Evolutionary conservation across 1,284 basidiomycete genomes (phyloP).

Genomic region (Cryptococcus jaspeensis): DNA sequence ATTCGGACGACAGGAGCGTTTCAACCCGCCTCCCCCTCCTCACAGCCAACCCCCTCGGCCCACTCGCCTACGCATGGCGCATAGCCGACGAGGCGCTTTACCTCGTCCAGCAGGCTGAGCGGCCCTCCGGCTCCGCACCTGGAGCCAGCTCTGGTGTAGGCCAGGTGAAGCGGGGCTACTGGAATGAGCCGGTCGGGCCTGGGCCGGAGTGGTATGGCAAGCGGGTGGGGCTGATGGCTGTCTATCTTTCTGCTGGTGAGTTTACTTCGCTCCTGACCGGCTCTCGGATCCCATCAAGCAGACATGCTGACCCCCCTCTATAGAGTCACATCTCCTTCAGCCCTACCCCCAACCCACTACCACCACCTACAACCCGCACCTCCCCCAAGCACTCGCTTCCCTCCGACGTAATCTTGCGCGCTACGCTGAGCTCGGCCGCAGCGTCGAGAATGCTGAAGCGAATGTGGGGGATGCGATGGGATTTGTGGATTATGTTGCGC

Average conservation of each 20-base stretch:
- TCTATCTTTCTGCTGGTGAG: constrained; percentile 40
- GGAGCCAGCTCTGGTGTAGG: not conserved
- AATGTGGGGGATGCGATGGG: constrained; percentile 28
- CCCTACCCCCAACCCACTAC: constrained; percentile 20
- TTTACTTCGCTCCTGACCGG: not conserved
- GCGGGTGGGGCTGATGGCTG: constrained; percentile 30
- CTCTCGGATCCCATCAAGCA: not conserved
- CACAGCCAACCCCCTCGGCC: constrained; percentile 31
- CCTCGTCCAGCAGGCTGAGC: constrained; percentile 6
- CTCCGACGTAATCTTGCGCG: constrained; percentile 29
- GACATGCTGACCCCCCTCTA: not conserved
- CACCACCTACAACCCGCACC: constrained; percentile 24
- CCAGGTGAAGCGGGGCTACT: constrained; percentile 25
- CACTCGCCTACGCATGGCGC: constrained; percentile 40
- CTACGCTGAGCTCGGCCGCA: constrained; percentile 17
- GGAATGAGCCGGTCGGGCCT: constrained; percentile 40
- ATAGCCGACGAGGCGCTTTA: constrained; percentile 39
- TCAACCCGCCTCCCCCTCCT: constrained; percentile 26
- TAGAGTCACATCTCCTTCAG: constrained; percentile 42
- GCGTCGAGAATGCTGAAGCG: constrained; percentile 22
- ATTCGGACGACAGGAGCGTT: not conserved
- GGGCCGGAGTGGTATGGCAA: constrained; percentile 46
- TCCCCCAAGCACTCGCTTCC: constrained; percentile 25
- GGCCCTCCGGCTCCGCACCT: not conserved
- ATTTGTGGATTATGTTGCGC: constrained; percentile 31